phyloP scores from a whole-genome alignment of 1,284 basidiomycete species.

The Ustilago sp. region DNA sequence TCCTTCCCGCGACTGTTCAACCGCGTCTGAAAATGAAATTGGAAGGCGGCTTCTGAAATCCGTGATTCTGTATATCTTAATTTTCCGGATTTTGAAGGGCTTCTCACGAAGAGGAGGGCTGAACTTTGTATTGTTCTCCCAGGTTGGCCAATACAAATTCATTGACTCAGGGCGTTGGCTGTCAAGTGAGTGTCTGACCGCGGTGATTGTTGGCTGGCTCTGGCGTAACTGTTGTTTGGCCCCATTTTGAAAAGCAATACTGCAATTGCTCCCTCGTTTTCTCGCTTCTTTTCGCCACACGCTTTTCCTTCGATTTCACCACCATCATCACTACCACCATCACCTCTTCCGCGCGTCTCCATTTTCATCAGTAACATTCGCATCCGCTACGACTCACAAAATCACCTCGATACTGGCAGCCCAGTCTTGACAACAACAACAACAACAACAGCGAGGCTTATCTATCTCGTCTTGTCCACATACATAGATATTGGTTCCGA shows the following conservation, averaged over 20 bases:
- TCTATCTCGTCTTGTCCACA: constrained; percentile 9
- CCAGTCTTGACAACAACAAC: constrained; percentile 6
- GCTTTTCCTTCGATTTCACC: background rate
- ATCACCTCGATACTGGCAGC: background rate
- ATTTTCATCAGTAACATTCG: background rate
- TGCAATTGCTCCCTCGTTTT: constrained; percentile 6
- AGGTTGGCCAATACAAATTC: background rate
- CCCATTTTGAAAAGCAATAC: background rate
- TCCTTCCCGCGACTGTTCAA: background rate
- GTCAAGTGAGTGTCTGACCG: background rate
- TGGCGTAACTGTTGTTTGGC: background rate
- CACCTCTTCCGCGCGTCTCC: background rate
- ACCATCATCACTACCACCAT: constrained; percentile 3
- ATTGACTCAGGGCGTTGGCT: too few relatives aligned
- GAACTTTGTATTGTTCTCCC: constrained; percentile 2
- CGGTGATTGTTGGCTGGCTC: constrained; percentile 16
- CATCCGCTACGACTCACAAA: background rate
- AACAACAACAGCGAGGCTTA: background rate
- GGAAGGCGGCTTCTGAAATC: background rate
- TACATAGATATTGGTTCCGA: constrained; percentile 8
- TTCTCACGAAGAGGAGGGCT: background rate
- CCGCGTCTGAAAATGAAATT: background rate
- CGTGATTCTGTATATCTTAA: constrained; percentile 12
- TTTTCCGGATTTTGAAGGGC: background rate
- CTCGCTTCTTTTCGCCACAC: background rate